phyloP scores from a whole-genome alignment of 768 basidiomycete genomes.

The Lyophyllum decastes region DNA sequence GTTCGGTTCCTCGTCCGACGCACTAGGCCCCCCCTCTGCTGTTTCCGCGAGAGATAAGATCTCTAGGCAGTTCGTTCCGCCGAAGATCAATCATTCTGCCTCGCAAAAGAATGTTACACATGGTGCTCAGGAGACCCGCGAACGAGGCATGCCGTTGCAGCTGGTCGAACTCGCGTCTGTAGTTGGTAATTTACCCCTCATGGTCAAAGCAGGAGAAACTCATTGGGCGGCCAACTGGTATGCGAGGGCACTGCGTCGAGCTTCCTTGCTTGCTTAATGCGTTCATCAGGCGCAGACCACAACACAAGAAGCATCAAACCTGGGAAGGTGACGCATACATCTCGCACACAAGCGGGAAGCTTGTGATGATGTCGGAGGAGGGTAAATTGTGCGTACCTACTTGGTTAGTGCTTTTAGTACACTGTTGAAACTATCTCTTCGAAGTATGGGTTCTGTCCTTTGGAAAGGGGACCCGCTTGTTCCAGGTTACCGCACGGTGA shows the following conservation, averaged over 20 bases:
- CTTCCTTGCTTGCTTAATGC: constrained; percentile 5
- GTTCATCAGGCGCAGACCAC: constrained; percentile 65
- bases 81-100: constrained; percentile 25
- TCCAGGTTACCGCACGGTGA: constrained; percentile 43
- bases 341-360: constrained; percentile 46
- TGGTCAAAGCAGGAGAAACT: constrained; percentile 26
- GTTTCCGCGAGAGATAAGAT: neutral
- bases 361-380: constrained; percentile 67
- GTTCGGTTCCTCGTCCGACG: constrained; percentile 38
- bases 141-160: constrained; percentile 37
- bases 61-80: constrained; percentile 21
- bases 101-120: constrained; percentile 15
- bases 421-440: neutral
- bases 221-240: constrained; percentile 78
- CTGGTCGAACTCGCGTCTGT: constrained; percentile 37
- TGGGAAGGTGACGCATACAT: constrained; percentile 85
- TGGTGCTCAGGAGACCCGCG: constrained; percentile 17
- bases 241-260: neutral
- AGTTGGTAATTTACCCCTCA: constrained; percentile 10
- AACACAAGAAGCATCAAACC: constrained; percentile 76
- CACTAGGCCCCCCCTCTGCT: neutral
- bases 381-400: constrained; percentile 60
- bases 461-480: constrained; percentile 62
- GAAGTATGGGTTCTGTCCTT: constrained; percentile 59
- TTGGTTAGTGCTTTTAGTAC: neutral